Percentiles rank a stretch among this genome's conserved stretches.
phyloP scores from a whole-genome alignment of 2,329 filamentous ascomycete species.

The Stenocarpella maydis region DNA sequence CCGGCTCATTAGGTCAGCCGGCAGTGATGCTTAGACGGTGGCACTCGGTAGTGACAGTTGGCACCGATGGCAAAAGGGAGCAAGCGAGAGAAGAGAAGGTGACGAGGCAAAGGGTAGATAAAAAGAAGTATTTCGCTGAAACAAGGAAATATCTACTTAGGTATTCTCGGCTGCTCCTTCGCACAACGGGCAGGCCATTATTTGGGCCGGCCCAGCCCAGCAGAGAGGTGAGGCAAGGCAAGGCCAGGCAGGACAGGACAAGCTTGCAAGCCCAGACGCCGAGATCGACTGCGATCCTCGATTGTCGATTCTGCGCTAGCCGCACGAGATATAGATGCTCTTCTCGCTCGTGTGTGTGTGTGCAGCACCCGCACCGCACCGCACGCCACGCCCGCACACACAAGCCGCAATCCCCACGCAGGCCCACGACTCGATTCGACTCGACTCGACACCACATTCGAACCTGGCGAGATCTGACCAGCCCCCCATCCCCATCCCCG shows the following conservation, averaged over 20 bases:
- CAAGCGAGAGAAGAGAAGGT: too few species aligned
- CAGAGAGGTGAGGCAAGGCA: neutral
- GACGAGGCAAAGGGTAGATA: neutral
- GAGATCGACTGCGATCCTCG: constrained; percentile 23
- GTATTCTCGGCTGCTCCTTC: neutral
- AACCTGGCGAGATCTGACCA: constrained; percentile 10
- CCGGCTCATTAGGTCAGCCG: neutral
- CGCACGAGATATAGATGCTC: constrained; percentile 21
- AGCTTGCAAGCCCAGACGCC: neutral
- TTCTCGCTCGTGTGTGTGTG: neutral
- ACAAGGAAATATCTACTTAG: too few species aligned
- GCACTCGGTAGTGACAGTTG: neutral
- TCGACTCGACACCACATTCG: constrained; percentile 19
- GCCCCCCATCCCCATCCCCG: too few species aligned
- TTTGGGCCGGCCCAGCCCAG: neutral
- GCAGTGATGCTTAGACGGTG: neutral
- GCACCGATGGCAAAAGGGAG: neutral
- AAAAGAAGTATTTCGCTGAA: too few species aligned
- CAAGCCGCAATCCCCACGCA: neutral
- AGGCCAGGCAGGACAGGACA: neutral
- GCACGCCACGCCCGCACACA: constrained; percentile 1
- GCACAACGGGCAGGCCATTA: too few species aligned
- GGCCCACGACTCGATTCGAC: constrained; percentile 11
- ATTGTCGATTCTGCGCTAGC: constrained; percentile 24
- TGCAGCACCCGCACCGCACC: too few species aligned